phyloP scores from a whole-genome alignment of 108 stramenopile species.

The Mediolabrus comicus region DNA sequence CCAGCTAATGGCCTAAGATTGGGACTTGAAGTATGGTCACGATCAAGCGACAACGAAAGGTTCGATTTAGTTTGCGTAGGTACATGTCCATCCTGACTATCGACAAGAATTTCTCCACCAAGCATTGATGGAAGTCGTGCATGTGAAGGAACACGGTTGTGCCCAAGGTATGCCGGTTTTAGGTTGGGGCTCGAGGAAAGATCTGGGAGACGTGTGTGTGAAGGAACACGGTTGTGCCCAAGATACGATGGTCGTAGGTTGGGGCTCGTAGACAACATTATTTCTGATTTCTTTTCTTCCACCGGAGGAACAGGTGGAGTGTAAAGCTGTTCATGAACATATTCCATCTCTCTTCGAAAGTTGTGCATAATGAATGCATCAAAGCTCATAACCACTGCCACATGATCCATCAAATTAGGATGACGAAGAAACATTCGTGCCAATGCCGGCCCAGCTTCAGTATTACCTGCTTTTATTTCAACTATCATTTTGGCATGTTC shows the following conservation, averaged over 20 bases:
- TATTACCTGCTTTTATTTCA: conserved; percentile 51
- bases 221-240: conserved; percentile 3
- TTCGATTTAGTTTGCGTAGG: neutral
- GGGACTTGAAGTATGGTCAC: neutral
- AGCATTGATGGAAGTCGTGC: conserved; percentile 27
- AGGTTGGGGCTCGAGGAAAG: conserved; percentile 31
- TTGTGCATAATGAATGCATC: conserved; percentile 50
- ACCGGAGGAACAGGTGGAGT: neutral
- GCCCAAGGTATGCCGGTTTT: conserved; percentile 1
- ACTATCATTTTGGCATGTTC: conserved; percentile 48
- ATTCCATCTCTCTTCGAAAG: conserved; percentile 43
- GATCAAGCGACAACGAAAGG: neutral
- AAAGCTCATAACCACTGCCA: conserved; percentile 52
- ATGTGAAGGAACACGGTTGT: conserved; percentile 10
- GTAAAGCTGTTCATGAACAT: conserved; percentile 35
- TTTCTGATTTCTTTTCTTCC: conserved; percentile 3
- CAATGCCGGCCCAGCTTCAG: conserved; percentile 29
- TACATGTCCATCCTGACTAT: neutral
- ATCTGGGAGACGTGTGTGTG: conserved; percentile 23
- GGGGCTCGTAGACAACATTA: conserved; percentile 25
- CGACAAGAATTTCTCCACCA: neutral
- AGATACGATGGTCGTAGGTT: conserved; percentile 10
- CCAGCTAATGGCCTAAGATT: neutral
- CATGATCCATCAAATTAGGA: conserved; percentile 49
- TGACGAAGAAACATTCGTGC: conserved; percentile 45